Evolutionary conservation across 495 filamentous ascomycete species (phyloP).

Genomic region (Bathelium albidoporum): DNA sequence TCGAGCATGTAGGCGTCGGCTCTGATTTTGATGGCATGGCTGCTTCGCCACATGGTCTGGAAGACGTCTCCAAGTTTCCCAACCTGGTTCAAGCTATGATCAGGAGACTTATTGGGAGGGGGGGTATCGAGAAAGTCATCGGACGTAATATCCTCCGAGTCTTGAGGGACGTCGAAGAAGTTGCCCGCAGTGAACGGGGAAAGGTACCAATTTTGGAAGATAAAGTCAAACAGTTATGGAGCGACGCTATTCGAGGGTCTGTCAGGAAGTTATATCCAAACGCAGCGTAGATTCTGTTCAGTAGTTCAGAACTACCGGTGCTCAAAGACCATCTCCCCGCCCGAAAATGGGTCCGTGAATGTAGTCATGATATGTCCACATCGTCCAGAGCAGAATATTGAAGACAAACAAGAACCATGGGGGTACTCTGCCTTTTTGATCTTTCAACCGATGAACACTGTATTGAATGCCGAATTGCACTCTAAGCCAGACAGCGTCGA

Average conservation of each 20-base stretch:
- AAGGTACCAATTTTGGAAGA: conserved; percentile 5
- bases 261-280: conserved; percentile 5
- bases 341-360: conserved; percentile 7
- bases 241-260: background rate
- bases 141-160: conserved; percentile 24
- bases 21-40: conserved; percentile 56
- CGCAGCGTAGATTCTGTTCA: background rate
- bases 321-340: conserved; percentile 13
- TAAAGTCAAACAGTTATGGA: background rate
- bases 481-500: conserved; percentile 7
- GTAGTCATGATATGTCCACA: conserved; percentile 18
- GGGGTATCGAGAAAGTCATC: conserved; percentile 14
- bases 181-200: background rate
- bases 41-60: conserved; percentile 39
- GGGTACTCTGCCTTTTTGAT: conserved; percentile 11
- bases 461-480: background rate
- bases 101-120: conserved; percentile 9
- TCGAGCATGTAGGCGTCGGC: conserved; percentile 51
- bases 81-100: conserved; percentile 53
- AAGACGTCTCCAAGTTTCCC: conserved; percentile 51
- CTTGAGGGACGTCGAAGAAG: conserved; percentile 16
- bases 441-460: background rate
- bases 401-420: conserved; percentile 14
- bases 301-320: background rate
- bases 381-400: conserved; percentile 7